Evolutionary conservation across 345 rosid species (phyloP).

Genomic region (Salix dunnii): DNA sequence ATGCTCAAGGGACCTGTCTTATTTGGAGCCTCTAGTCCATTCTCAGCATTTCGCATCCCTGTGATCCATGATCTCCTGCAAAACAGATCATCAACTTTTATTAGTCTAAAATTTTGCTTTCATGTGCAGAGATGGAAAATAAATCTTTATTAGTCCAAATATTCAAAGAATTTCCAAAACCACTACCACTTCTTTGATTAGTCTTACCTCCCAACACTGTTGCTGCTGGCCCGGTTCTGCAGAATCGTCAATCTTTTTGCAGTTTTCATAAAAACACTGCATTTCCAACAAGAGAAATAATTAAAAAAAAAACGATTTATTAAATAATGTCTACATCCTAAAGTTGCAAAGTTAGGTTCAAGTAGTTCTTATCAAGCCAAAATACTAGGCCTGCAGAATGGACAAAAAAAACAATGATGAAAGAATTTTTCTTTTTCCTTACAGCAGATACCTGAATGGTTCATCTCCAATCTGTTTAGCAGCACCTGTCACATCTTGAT

Average conservation of each 20-base stretch:
- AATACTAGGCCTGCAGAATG: not conserved
- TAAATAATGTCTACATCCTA: not conserved
- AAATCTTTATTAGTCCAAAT: not conserved
- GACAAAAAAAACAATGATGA: not conserved
- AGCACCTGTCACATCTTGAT: constrained; percentile 60
- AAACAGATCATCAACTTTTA: constrained; percentile 3
- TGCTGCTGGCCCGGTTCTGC: constrained; percentile 45
- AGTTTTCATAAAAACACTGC: constrained; percentile 61
- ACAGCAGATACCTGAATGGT: constrained; percentile 69
- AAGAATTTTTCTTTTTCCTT: not conserved
- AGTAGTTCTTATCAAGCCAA: not conserved
- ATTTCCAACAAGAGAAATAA: constrained; percentile 5
- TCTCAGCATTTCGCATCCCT: constrained; percentile 53
- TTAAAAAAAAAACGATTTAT: not conserved
- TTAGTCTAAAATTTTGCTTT: not conserved
- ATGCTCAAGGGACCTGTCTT: constrained; percentile 78
- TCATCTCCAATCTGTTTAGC: constrained; percentile 64
- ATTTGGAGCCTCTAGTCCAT: constrained; percentile 52
- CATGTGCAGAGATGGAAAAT: not conserved
- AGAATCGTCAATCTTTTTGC: constrained; percentile 71
- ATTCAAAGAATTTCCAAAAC: not conserved
- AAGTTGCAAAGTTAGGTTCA: not conserved
- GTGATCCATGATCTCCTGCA: constrained; percentile 79
- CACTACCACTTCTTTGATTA: not conserved
- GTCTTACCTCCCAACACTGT: constrained; percentile 57